These are phyloP conservation scores for Xerocomus minutiporus DNA, from an alignment of 1,284 basidiomycete species.

Conservation along the genomic window DNA sequence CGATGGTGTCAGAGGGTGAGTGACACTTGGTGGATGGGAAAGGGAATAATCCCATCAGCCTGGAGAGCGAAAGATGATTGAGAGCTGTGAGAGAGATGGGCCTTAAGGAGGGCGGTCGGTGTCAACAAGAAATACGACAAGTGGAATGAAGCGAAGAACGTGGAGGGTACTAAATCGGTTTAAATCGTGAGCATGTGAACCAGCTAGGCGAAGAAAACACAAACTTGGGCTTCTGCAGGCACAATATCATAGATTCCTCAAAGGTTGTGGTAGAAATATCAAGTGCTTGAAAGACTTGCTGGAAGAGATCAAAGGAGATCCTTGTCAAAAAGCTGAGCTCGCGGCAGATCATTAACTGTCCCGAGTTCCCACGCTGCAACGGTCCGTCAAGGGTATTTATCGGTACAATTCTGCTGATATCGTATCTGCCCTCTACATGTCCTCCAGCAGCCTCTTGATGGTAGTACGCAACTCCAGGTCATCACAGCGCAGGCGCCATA, in stretches of 20 bases:
- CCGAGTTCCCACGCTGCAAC: background rate
- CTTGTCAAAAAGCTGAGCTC: background rate
- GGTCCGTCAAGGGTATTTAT: background rate
- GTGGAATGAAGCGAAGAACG: slow-evolving; percentile 59
- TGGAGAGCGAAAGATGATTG: slow-evolving; percentile 20
- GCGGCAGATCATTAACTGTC: background rate
- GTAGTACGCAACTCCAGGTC: slow-evolving; percentile 37
- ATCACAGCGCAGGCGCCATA: slow-evolving; percentile 65
- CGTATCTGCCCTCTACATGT: slow-evolving; percentile 13
- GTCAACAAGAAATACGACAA: slow-evolving; percentile 57
- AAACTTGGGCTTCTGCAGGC: slow-evolving; percentile 28
- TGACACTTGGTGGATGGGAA: slow-evolving; percentile 24
- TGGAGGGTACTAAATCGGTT: slow-evolving; percentile 40
- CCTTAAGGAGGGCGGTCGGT: slow-evolving; percentile 74
- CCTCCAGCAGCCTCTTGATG: slow-evolving; percentile 39
- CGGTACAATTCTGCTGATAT: background rate
- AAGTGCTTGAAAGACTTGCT: background rate
- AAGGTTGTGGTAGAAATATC: slow-evolving; percentile 12
- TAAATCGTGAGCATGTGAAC: slow-evolving; percentile 1
- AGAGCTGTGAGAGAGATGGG: slow-evolving; percentile 9
- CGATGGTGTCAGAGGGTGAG: slow-evolving; percentile 12
- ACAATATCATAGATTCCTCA: slow-evolving; percentile 48
- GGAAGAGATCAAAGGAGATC: slow-evolving; percentile 27
- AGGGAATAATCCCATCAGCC: slow-evolving; percentile 65
- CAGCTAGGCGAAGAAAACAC: slow-evolving; percentile 3